Evolutionary conservation across 768 basidiomycete genomes (phyloP).

Genomic region (Collybia sp.): DNA sequence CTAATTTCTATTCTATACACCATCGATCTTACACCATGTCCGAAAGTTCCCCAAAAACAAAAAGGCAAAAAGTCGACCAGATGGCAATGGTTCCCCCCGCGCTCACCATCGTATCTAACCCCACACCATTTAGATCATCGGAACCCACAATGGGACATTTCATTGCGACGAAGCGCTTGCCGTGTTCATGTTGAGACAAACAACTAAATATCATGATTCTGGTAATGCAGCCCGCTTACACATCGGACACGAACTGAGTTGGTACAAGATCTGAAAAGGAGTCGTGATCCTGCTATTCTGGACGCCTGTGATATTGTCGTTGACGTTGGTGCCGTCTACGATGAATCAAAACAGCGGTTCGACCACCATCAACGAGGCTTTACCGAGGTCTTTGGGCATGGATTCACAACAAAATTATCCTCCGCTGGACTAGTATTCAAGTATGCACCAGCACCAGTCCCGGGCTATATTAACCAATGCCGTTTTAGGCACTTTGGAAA

Average conservation of each 20-base stretch:
- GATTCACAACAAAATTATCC: slow-evolving; percentile 84
- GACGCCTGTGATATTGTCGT: slow-evolving; percentile 90
- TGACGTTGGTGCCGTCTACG: slow-evolving; percentile 93
- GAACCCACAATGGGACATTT: slow-evolving; percentile 94
- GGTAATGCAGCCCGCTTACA: slow-evolving; percentile 36
- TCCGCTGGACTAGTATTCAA: slow-evolving; percentile 96
- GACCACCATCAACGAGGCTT: slow-evolving; percentile 98
- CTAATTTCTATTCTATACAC: no score
- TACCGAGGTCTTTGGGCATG: slow-evolving; percentile 82
- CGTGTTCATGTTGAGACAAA: slow-evolving; percentile 81
- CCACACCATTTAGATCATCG: slow-evolving; percentile 59
- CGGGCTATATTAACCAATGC: slow-evolving; percentile 1
- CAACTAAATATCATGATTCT: slow-evolving; percentile 68
- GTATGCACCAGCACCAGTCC: slow-evolving; percentile 37
- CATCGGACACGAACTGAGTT: slow-evolving; percentile 13
- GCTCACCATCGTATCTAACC: not conserved
- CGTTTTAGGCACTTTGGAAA: slow-evolving; percentile 76
- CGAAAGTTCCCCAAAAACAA: slow-evolving; percentile 19
- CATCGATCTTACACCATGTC: slow-evolving; percentile 4
- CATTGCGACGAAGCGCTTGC: slow-evolving; percentile 98
- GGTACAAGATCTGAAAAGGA: slow-evolving; percentile 57
- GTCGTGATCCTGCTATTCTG: slow-evolving; percentile 65
- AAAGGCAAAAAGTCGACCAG: slow-evolving; percentile 38
- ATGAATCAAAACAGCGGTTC: slow-evolving; percentile 70
- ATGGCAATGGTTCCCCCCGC: slow-evolving; percentile 1